Percentiles rank a stretch among this genome's conserved stretches.
Conservation (phyloP, 345 rosid genomes). For the Dipteronia sinensis region DNA sequence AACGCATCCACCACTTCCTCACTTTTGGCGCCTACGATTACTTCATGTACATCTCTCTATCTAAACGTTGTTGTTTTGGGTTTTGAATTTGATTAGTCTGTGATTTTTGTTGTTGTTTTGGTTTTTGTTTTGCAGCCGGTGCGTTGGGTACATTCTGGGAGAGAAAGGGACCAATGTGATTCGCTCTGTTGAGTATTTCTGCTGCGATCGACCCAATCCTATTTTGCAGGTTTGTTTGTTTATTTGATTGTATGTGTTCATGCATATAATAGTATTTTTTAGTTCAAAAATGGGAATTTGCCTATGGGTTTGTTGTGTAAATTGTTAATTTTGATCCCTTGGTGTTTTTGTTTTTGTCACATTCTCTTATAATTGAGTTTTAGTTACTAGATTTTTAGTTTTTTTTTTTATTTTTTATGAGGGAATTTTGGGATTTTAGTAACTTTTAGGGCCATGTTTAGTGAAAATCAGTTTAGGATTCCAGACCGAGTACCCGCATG, state of each 20-base stretch:
- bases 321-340: neutral
- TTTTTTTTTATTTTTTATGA: too few species aligned
- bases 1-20: conserved; percentile 71
- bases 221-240: conserved; percentile 56
- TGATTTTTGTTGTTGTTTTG: conserved; percentile 9
- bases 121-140: conserved; percentile 46
- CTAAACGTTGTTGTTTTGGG: neutral
- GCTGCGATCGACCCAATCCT: conserved; percentile 92
- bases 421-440: neutral
- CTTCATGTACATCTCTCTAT: conserved; percentile 50
- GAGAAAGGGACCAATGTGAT: conserved; percentile 53
- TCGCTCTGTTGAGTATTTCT: conserved; percentile 60
- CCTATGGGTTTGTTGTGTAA: neutral
- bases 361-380: neutral
- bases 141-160: conserved; percentile 63
- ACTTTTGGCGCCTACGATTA: conserved; percentile 85
- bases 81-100: conserved; percentile 2
- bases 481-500: too few species aligned
- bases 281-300: neutral
- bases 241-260: neutral
- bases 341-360: neutral
- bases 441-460: neutral
- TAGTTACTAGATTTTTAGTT: neutral
- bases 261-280: neutral
- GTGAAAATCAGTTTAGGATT: neutral